phyloP scores from a whole-genome alignment of 177 flowering plant species.

The Vitis hybrid region DNA sequence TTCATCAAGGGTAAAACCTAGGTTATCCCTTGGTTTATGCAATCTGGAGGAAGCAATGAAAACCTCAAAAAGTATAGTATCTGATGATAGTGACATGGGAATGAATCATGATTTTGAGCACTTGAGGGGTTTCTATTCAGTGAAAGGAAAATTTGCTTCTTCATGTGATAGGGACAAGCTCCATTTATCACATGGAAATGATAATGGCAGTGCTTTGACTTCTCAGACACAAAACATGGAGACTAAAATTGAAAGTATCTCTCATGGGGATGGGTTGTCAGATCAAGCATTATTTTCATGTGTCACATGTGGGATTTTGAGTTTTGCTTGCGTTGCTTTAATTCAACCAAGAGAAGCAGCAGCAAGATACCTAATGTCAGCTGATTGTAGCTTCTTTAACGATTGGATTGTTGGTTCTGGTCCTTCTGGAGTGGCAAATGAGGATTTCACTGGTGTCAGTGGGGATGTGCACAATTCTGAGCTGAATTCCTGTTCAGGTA shows the following conservation, averaged over 20 bases:
- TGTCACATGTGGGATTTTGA: constrained; percentile 88
- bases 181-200: constrained; percentile 25
- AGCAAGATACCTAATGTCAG: constrained; percentile 63
- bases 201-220: constrained; percentile 16
- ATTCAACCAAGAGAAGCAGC: constrained; percentile 80
- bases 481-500: constrained; percentile 48
- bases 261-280: constrained; percentile 42
- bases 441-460: constrained; percentile 19
- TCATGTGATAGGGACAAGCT: constrained; percentile 27
- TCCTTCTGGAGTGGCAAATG: constrained; percentile 20
- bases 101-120: constrained; percentile 30
- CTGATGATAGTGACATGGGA: constrained; percentile 34
- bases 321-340: constrained; percentile 81
- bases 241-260: constrained; percentile 20
- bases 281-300: constrained; percentile 83
- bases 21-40: constrained; percentile 46
- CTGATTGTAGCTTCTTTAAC: constrained; percentile 65
- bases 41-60: constrained; percentile 41
- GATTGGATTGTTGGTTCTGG: constrained; percentile 49
- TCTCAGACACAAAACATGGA: constrained; percentile 19
- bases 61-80: constrained; percentile 28
- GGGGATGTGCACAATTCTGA: constrained; percentile 25
- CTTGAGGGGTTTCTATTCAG: constrained; percentile 35
- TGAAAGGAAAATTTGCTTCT: constrained; percentile 44
- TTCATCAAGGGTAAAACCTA: constrained; percentile 43